Base-by-base conservation (phyloP, 2,329 filamentous ascomycete genomes). In the Xylariaceae sp. region DNA sequence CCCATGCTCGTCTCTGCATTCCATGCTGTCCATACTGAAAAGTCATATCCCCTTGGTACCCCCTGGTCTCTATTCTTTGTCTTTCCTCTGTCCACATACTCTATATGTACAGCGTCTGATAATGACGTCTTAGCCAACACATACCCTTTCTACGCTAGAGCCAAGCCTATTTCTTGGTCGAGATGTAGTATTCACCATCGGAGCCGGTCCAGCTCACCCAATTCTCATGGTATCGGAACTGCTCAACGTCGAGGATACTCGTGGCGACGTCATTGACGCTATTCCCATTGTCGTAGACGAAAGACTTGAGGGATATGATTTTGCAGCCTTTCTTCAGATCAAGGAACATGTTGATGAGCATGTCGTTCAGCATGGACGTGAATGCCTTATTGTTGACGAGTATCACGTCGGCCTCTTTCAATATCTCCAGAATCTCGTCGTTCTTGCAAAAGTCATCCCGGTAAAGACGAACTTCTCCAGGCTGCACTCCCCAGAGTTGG, bases 311-410 rank as follows among this genome's bases (percentile, higher is more conserved):
- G 45, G 90, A 96, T 39, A 97, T 86, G 49, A 99, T 87, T 68
- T 87, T 87, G 69, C 88, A 91, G 2, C 92, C 92, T 47, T 88
- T 80, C 70, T 96, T 97, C 55, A 97, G 75, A 63, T 99, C 94
- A 52, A 99, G 74, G 63, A 99, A 97, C 74, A 95, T 89, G 60
- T 89, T 83, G 58, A 92, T 82, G 41, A 99, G 76, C 54, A 83
- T 82, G 63, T 89, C 86, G 70, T 97, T 99, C 48, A 96, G 80
- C 59, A 86, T 79, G 12, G 91, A 86, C 6, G 86, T 91, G 70
- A 99, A 99, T 2, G 90, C 94, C 70, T 97, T 91, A 71, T 99
- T 99, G 75, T 99, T 99, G 61, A 97, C 92, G 22, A 99, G 80
- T 15, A 99, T 82, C n/a, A 97, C 91, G 66, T 99, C 94, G 1